Evolutionary conservation across 768 basidiomycete species (phyloP).

Genomic region (Pleurotus platypus): DNA sequence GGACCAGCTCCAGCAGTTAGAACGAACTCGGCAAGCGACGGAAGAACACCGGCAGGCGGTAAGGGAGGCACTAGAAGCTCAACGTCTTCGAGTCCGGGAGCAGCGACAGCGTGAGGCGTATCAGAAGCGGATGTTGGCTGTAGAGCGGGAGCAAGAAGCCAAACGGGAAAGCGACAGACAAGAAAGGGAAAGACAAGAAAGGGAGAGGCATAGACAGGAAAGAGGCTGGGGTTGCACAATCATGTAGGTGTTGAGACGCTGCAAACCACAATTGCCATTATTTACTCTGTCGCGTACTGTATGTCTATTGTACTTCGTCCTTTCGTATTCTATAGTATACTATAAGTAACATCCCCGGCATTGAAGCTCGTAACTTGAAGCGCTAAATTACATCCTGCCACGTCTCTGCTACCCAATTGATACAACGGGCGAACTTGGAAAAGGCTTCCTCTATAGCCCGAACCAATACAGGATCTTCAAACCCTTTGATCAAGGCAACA

Average conservation of each 20-base stretch:
- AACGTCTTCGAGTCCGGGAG: too few species aligned
- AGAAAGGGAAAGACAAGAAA: not conserved
- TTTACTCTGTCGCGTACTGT: not conserved
- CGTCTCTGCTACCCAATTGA: conserved; percentile 53
- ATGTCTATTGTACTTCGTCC: not conserved
- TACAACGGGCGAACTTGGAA: conserved; percentile 31
- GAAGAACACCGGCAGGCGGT: not conserved
- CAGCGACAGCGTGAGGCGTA: not conserved
- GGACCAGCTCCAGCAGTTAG: too few species aligned
- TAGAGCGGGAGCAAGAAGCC: not conserved
- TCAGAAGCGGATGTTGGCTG: not conserved
- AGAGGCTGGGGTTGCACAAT: not conserved
- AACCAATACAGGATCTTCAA: conserved; percentile 60
- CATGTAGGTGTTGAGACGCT: not conserved
- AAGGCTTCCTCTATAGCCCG: conserved; percentile 38
- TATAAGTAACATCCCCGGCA: not conserved
- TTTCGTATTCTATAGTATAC: not conserved
- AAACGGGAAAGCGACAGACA: not conserved
- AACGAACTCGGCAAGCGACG: not conserved
- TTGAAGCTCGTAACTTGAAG: not conserved
- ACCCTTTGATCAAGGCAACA: conserved; percentile 47
- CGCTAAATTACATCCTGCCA: conserved; percentile 45
- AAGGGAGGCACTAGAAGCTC: not conserved
- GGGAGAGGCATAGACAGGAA: not conserved
- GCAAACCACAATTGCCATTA: not conserved